A percentile compares a stretch with the other conserved stretches of the same genome.
These are phyloP conservation scores for Cryptomeria japonica DNA, from an alignment of 75 land plant genomes.

Conservation along the genomic window DNA sequence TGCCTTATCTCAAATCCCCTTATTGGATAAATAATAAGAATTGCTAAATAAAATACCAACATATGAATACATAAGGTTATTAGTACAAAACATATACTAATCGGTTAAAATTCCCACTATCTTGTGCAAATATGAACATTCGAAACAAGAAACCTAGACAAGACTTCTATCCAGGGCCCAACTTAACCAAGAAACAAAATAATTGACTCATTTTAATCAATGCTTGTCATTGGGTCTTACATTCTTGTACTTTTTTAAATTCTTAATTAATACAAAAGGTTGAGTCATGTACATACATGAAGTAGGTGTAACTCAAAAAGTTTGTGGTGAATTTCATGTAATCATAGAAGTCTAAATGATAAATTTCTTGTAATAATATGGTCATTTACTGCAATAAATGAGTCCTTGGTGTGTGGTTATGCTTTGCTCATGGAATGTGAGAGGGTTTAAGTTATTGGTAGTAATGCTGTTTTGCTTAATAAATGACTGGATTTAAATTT, in stretches of 20 bases:
- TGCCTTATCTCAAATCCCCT: neutral
- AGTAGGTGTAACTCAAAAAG: neutral
- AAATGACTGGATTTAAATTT: no score
- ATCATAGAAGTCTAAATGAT: neutral
- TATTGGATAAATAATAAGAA: neutral
- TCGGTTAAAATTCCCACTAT: neutral
- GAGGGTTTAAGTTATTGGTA: no score
- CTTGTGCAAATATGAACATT: neutral
- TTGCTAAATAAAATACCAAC: neutral
- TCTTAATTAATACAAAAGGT: neutral
- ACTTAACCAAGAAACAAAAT: neutral
- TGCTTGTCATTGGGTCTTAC: neutral
- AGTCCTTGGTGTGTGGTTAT: no score
- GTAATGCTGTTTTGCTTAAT: no score
- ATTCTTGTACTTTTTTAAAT: neutral
- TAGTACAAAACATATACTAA: neutral
- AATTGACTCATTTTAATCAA: neutral
- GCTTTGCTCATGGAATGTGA: no score
- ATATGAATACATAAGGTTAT: neutral
- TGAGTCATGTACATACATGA: neutral
- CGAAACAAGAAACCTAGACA: neutral
- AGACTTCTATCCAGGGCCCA: neutral
- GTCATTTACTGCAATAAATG: neutral
- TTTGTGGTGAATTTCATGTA: neutral
- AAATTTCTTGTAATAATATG: neutral